phyloP scores from a whole-genome alignment of 768 basidiomycete species.

The Imleria badia region DNA sequence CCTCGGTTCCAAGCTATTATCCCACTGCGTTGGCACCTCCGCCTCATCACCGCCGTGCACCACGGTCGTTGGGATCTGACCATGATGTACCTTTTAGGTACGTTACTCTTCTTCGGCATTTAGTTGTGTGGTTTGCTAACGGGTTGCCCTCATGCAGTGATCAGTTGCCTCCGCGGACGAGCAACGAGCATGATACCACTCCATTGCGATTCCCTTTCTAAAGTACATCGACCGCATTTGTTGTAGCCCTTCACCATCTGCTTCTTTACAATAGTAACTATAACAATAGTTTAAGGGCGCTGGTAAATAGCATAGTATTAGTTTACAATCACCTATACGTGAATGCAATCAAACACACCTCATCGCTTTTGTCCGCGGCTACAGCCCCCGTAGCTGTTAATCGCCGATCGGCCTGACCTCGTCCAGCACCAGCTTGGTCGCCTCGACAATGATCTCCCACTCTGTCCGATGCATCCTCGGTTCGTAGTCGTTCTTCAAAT shows the following conservation, averaged over 20 bases:
- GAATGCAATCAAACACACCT: slow-evolving; percentile 12
- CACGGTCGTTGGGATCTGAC: slow-evolving; percentile 13
- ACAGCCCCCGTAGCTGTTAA: neutral
- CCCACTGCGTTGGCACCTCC: slow-evolving; percentile 27
- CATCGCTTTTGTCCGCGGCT: neutral
- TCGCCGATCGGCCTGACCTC: slow-evolving; percentile 36
- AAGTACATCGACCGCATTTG: slow-evolving; percentile 8
- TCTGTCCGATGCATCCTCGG: slow-evolving; percentile 78
- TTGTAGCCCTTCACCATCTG: neutral
- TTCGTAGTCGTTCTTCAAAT: slow-evolving; percentile 64
- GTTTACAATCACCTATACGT: slow-evolving; percentile 6
- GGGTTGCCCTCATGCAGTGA: slow-evolving; percentile 12
- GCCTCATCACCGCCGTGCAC: slow-evolving; percentile 28
- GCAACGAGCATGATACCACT: slow-evolving; percentile 5
- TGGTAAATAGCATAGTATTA: slow-evolving; percentile 15
- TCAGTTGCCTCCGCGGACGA: slow-evolving; percentile 14
- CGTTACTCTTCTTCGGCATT: neutral
- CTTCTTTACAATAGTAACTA: slow-evolving; percentile 7
- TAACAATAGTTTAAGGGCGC: slow-evolving; percentile 18
- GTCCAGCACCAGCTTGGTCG: slow-evolving; percentile 67
- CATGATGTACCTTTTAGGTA: slow-evolving; percentile 17
- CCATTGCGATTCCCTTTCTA: slow-evolving; percentile 32
- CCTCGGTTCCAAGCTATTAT: slow-evolving; percentile 9
- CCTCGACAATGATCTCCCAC: slow-evolving; percentile 90
- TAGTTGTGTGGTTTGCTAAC: neutral